Percentiles rank a stretch among this genome's conserved stretches.
phyloP scores from a whole-genome alignment of 192 early-diverging fungal genomes.

The Glomus cerebriforme region DNA sequence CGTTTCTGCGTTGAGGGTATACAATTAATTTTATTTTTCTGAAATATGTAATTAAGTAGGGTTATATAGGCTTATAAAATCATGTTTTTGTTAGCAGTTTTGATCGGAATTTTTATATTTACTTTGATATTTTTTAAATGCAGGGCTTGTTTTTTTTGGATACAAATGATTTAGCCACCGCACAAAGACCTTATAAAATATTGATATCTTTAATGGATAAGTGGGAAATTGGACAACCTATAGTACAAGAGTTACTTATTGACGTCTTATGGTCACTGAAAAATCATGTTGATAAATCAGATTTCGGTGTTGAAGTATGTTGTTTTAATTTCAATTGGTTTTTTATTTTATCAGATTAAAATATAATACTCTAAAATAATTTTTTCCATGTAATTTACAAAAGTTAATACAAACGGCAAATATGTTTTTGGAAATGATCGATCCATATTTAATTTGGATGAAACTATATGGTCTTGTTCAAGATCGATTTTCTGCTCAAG shows the following conservation, averaged over 20 bases:
- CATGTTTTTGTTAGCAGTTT: too few relatives aligned
- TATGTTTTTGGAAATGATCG: slow-evolving; percentile 91
- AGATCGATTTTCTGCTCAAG: slow-evolving; percentile 41
- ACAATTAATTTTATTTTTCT: background rate
- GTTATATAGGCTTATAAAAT: background rate
- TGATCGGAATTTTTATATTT: too few relatives aligned
- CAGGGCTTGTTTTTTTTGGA: slow-evolving; percentile 41
- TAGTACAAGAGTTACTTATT: slow-evolving; percentile 72
- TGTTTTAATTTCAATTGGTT: background rate
- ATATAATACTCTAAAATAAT: background rate
- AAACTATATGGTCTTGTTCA: slow-evolving; percentile 62
- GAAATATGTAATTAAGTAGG: background rate
- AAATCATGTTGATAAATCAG: slow-evolving; percentile 45
- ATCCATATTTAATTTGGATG: slow-evolving; percentile 83
- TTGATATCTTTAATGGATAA: slow-evolving; percentile 87
- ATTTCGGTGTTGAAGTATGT: slow-evolving; percentile 47
- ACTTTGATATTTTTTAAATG: background rate
- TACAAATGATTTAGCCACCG: slow-evolving; percentile 42
- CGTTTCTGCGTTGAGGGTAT: slow-evolving; percentile 57
- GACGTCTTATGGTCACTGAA: slow-evolving; percentile 73
- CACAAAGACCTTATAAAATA: slow-evolving; percentile 73
- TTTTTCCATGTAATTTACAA: background rate
- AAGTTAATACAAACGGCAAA: slow-evolving; percentile 79
- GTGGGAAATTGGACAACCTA: slow-evolving; percentile 75
- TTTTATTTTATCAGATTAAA: background rate